Percentiles rank a stretch among this genome's conserved stretches.
Conservation (phyloP, 1,139 yeast species). For the Geotrichum australiense region DNA sequence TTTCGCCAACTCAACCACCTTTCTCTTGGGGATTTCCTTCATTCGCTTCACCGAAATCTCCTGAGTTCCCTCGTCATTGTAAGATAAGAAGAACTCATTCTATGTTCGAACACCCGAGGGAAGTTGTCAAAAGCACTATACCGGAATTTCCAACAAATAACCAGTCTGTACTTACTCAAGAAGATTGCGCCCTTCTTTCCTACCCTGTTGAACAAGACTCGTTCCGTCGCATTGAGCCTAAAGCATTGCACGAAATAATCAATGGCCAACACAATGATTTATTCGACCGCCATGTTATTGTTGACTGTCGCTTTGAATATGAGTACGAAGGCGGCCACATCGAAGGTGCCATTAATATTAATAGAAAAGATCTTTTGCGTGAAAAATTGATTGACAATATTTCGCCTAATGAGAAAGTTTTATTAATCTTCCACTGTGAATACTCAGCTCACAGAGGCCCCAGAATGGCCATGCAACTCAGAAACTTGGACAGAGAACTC, state of each 20-base stretch:
- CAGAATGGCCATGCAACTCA: slow-evolving; percentile 75
- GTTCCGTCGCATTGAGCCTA: slow-evolving; percentile 66
- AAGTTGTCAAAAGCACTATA: slow-evolving; percentile 23
- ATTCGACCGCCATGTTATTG: slow-evolving; percentile 55
- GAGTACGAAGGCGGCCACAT: slow-evolving; percentile 94
- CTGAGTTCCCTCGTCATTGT: slow-evolving; percentile 19
- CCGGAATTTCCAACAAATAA: too few species aligned
- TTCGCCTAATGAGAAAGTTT: slow-evolving; percentile 32
- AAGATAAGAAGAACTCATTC: slow-evolving; percentile 59
- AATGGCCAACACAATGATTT: slow-evolving; percentile 47
- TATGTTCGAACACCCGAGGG: slow-evolving; percentile 48
- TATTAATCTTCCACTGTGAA: slow-evolving; percentile 88
- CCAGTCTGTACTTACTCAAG: slow-evolving; percentile 10
- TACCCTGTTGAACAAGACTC: slow-evolving; percentile 49
- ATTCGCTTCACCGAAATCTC: slow-evolving; percentile 15
- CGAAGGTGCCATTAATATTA: slow-evolving; percentile 69
- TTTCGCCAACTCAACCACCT: slow-evolving; percentile 7
- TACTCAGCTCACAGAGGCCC: slow-evolving; percentile 92
- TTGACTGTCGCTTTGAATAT: slow-evolving; percentile 90
- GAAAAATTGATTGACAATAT: slow-evolving; percentile 29
- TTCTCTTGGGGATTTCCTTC: slow-evolving; percentile 15
- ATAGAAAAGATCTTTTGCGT: slow-evolving; percentile 63
- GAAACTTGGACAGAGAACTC: slow-evolving; percentile 71
- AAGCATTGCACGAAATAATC: slow-evolving; percentile 56
- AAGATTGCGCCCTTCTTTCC: slow-evolving; percentile 28